Evolutionary conservation across 2,329 filamentous ascomycete species (phyloP).

Genomic region (Colletotrichum cuscutae): DNA sequence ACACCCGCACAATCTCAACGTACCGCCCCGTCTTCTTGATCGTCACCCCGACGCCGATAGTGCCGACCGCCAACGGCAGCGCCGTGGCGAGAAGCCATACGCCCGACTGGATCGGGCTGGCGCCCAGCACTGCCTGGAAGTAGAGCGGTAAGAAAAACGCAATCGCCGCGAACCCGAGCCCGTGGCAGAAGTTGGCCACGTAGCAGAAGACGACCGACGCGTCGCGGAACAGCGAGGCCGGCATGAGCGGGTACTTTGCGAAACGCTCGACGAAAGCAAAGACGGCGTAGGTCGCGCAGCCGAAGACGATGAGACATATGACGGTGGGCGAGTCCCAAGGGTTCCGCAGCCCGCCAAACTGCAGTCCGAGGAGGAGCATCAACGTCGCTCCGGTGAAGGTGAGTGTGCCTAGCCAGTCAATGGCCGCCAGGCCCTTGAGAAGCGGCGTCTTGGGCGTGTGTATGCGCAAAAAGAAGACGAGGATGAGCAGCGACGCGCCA

Average conservation of each 20-base stretch:
- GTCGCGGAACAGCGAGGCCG: slow-evolving; percentile 74
- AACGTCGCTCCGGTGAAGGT: slow-evolving; percentile 80
- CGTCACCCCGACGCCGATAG: slow-evolving; percentile 64
- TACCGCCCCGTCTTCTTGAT: slow-evolving; percentile 76
- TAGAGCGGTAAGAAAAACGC: slow-evolving; percentile 88
- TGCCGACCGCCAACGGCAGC: slow-evolving; percentile 72
- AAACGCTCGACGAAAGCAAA: slow-evolving; percentile 81
- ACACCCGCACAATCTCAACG: slow-evolving; percentile 67
- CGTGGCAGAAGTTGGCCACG: slow-evolving; percentile 76
- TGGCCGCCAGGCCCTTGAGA: slow-evolving; percentile 67
- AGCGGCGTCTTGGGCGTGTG: slow-evolving; percentile 73
- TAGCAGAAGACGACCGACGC: slow-evolving; percentile 74
- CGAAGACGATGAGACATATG: slow-evolving; percentile 82
- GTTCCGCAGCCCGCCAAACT: slow-evolving; percentile 81
- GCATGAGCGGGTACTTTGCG: slow-evolving; percentile 83
- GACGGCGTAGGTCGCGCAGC: slow-evolving; percentile 67
- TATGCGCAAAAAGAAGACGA: slow-evolving; percentile 73
- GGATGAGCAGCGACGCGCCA: slow-evolving; percentile 57
- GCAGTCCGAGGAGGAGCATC: slow-evolving; percentile 87
- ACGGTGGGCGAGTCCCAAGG: slow-evolving; percentile 82
- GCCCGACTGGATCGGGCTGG: slow-evolving; percentile 76
- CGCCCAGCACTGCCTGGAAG: slow-evolving; percentile 80
- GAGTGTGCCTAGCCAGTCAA: slow-evolving; percentile 67
- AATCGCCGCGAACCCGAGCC: slow-evolving; percentile 79
- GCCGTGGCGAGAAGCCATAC: slow-evolving; percentile 80